Conservation (phyloP, 176 grass and related monocot species). For the Elymus sibiricus region DNA sequence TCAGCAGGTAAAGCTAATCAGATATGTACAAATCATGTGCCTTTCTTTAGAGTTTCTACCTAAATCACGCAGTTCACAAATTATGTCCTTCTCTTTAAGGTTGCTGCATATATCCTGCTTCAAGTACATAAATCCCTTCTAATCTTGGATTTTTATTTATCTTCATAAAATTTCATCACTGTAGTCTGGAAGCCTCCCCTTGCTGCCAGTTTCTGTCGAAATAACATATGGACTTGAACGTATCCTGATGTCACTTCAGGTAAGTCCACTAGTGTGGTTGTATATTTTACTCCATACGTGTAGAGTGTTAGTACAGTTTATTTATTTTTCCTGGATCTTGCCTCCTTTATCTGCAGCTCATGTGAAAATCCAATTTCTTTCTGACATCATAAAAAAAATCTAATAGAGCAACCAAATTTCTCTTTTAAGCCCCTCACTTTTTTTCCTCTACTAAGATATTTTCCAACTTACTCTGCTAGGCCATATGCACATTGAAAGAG, state of each 20-base stretch:
- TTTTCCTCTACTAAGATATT: background rate
- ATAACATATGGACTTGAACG: conserved; percentile 99
- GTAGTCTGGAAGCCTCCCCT: conserved; percentile 90
- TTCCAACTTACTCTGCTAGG: conserved; percentile 12
- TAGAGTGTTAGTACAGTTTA: background rate
- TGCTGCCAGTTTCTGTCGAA: conserved; percentile 89
- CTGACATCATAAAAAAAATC: background rate
- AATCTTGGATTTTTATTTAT: background rate
- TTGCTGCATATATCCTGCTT: no score
- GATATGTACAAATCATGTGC: no score
- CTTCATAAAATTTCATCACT: conserved; percentile 20
- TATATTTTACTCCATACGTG: background rate
- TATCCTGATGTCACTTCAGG: conserved; percentile 98
- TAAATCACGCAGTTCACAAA: conserved; percentile 14
- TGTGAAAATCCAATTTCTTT: background rate
- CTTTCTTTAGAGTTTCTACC: background rate
- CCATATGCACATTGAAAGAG: conserved; percentile 44
- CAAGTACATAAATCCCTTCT: background rate
- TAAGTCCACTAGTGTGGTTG: conserved; percentile 24
- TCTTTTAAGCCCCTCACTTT: background rate
- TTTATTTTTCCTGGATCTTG: background rate
- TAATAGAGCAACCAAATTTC: background rate
- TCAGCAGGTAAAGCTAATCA: conserved; percentile 62
- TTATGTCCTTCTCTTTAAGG: no score
- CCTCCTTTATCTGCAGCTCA: background rate